phyloP scores from a whole-genome alignment of 2,329 filamentous ascomycete genomes.

The Alternaria sp. region DNA sequence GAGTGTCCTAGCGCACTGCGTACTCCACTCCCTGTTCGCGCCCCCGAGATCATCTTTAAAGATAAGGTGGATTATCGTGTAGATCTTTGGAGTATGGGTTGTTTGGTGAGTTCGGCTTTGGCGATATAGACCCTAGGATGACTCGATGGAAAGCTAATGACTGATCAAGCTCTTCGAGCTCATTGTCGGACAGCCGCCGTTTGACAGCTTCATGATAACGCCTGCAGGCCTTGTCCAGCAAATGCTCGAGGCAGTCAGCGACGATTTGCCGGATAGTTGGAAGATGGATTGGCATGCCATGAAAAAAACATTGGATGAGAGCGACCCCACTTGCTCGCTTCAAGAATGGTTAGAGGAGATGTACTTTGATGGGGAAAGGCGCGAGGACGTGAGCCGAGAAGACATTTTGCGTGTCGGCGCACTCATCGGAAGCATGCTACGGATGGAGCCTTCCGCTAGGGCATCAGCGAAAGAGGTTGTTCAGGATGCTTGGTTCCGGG shows the following conservation, averaged over 20 bases:
- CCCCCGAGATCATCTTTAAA: conserved; percentile 50
- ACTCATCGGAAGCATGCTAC: conserved; percentile 23
- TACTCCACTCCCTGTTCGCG: conserved; percentile 44
- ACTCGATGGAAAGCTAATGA: neutral
- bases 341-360: conserved; percentile 49
- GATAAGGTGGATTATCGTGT: conserved; percentile 46
- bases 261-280: conserved; percentile 48
- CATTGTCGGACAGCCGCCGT: conserved; percentile 47
- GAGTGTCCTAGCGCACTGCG: conserved; percentile 36
- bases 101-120: conserved; percentile 36
- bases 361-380: conserved; percentile 44
- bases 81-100: conserved; percentile 50
- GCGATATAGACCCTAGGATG: accelerated
- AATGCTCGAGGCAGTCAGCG: conserved; percentile 46
- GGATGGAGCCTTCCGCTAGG: conserved; percentile 25
- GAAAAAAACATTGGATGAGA: conserved; percentile 14
- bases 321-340: conserved; percentile 26
- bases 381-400: conserved; percentile 18
- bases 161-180: conserved; percentile 40
- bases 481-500: conserved; percentile 26
- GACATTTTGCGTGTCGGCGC: conserved; percentile 24
- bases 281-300: conserved; percentile 33
- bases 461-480: conserved; percentile 20
- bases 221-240: conserved; percentile 42
- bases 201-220: conserved; percentile 47